Evolutionary conservation across 805 yeast genomes (phyloP).

Genomic region (Wilhelminamyces savonicus): DNA sequence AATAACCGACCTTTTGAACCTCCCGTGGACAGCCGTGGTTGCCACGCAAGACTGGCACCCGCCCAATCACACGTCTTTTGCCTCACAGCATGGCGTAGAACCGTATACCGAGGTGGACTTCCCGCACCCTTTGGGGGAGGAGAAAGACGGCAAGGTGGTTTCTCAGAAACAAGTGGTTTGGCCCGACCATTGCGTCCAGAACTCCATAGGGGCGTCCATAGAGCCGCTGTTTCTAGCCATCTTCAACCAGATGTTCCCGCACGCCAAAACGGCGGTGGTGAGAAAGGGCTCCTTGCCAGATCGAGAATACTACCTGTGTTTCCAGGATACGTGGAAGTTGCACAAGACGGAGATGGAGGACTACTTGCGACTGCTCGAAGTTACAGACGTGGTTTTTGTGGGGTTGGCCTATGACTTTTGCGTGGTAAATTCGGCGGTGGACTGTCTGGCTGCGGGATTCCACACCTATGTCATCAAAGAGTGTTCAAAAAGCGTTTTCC

Average conservation of each 20-base stretch:
- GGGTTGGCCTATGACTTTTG: slow-evolving; percentile 89
- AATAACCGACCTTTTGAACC: slow-evolving; percentile 42
- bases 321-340: slow-evolving; percentile 69
- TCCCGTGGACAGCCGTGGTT: slow-evolving; percentile 57
- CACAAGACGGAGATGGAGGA: slow-evolving; percentile 61
- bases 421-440: slow-evolving; percentile 71
- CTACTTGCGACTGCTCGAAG: slow-evolving; percentile 37
- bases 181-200: slow-evolving; percentile 90
- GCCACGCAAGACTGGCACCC: slow-evolving; percentile 93
- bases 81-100: slow-evolving; percentile 49
- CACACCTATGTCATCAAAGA: slow-evolving; percentile 54
- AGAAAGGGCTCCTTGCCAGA: slow-evolving; percentile 68
- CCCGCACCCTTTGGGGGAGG: slow-evolving; percentile 39
- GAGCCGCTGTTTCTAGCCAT: slow-evolving; percentile 42
- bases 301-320: slow-evolving; percentile 84
- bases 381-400: slow-evolving; percentile 61
- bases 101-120: slow-evolving; percentile 50
- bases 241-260: slow-evolving; percentile 25
- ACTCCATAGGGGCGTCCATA: slow-evolving; percentile 58
- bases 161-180: slow-evolving; percentile 50
- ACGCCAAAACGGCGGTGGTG: slow-evolving; percentile 38
- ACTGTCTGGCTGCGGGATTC: slow-evolving; percentile 57
- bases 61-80: slow-evolving; percentile 70
- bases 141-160: slow-evolving; percentile 14
- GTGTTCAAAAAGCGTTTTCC: slow-evolving; percentile 50